Base-by-base conservation (phyloP, 345 rosid species). In the Crucihimalaya himalaica region DNA sequence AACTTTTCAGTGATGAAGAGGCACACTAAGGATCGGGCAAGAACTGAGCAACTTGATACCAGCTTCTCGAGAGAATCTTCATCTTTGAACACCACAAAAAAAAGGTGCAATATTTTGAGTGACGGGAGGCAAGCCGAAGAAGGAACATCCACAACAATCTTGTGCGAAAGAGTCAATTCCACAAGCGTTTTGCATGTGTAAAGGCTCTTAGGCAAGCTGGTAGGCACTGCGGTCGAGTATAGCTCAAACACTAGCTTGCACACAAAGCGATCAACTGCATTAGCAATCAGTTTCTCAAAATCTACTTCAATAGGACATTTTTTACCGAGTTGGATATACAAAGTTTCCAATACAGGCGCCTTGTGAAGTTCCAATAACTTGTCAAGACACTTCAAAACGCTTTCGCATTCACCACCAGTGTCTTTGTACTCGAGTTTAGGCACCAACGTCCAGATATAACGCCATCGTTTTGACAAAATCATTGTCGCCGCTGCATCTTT, bases 71-170 rank as follows among this genome's bases (percentile, higher is more conserved):
- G 6, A 40, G 66, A 23, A n/a, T n/a, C n/a, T n/a, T n/a, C n/a
- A n/a, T n/a, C n/a, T n/a, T n/a, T n/a, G n/a, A n/a, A 42, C 0
- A 42, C 14, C 21, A 42, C 66, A 42, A 2, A 25, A 0, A 23
- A 0, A 15, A 62, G 67, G 10, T n/a, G 10, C 37, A 62, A 42
- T 43, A 2, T 9, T 9, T 15, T 62, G 66, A 62, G 66, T 4
- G 52, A 25, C 15, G 66, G 37, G 6, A 63, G 52, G 53, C 53
- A 63, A 28, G n/a, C 53, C 40, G 39, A 45, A 31, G 53, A 64
- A 46, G 19, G 29, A 18, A 64, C 43, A 6, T 47, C 31, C 4
- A 64, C 14, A 5, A 64, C 12, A 19, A 64, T 64, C 29, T 31
- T 47, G 13, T 20, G 2, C 2, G 14, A 12, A 48, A 64, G 42